These are phyloP conservation scores for Nannochloropsis granulata DNA, from an alignment of 108 stramenopile species.

Conservation along the genomic window DNA sequence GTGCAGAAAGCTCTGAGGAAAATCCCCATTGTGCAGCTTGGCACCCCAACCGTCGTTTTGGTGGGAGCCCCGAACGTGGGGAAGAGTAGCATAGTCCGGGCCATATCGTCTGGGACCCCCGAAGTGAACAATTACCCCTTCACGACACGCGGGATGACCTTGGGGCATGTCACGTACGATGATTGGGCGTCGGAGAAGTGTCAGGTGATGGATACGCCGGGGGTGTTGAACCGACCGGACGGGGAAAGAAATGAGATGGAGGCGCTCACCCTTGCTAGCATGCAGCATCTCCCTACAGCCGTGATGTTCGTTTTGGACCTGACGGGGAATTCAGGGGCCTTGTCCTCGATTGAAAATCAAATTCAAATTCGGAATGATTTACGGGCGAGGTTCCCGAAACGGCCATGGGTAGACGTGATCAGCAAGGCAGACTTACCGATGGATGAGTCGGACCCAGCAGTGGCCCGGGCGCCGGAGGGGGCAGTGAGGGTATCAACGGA, in stretches of 20 bases:
- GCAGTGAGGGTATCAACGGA: background rate
- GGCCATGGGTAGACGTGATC: constrained; percentile 94
- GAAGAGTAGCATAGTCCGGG: constrained; percentile 73
- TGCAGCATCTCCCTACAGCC: constrained; percentile 83
- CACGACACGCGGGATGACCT: constrained; percentile 85
- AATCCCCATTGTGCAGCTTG: constrained; percentile 67
- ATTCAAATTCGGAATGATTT: constrained; percentile 60
- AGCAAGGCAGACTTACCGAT: constrained; percentile 57
- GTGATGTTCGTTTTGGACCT: constrained; percentile 95
- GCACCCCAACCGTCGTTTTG: constrained; percentile 76
- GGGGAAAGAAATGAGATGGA: constrained; percentile 86
- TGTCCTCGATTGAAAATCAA: constrained; percentile 53
- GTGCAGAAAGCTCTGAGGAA: constrained; percentile 60
- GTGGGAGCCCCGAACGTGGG: constrained; percentile 94
- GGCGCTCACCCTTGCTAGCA: constrained; percentile 77
- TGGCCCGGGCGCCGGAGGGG: background rate
- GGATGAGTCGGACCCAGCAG: constrained; percentile 2
- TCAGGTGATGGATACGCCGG: constrained; percentile 86
- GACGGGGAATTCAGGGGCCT: constrained; percentile 68
- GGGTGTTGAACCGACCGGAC: constrained; percentile 59
- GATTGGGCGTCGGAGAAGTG: constrained; percentile 1
- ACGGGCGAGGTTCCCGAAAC: constrained; percentile 58
- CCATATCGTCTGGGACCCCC: constrained; percentile 72
- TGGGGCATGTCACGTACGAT: constrained; percentile 59
- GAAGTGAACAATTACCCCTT: constrained; percentile 95